Evolutionary conservation across 31 red algal species (phyloP), one percentile per base, ranked within the genome.

Genomic region (Porphyra umbilicalis): DNA sequence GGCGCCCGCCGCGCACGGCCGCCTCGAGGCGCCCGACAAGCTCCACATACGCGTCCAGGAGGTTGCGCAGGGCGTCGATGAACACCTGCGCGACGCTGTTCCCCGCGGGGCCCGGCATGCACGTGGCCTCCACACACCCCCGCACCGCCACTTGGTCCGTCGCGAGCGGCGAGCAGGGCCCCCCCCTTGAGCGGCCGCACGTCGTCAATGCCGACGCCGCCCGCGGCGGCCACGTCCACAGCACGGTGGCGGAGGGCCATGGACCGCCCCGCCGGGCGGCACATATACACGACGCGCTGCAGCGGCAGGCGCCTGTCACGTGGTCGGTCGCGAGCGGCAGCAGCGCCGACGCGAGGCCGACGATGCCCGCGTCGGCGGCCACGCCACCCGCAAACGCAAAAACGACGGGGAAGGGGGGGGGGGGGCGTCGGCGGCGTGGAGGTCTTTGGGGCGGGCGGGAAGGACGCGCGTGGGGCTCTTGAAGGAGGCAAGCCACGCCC

Each of bases 291-390:
- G 34, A 82, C 88, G 0, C 84, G 44, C 8, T 85, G 78, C 9
- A 83, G 82, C 82, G 83, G 67, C 10, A 90, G 88, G 0, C 79
- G 82, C 46, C 85, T 83, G n/a, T 90, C 82, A n/a, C n/a, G 38
- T 86, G 80, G 67, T 86, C 71, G 2, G 57, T 42, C 31, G 89
- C 89, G 20, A 91, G 83, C 33, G 79, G 79, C 5, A 91, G 80
- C 37, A 85, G 29, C 8, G 84, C 80, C n/a, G 83, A 38, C 9
- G 75, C 71, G n/a, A 91, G 83, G 79, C 80, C 78, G 11, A 57
- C 78, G 6, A 85, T 39, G 29, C 82, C 84, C 13, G 80, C 79
- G 38, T n/a, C n/a, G n/a, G n/a, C n/a, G n/a, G n/a, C n/a, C n/a
- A n/a, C n/a, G n/a, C n/a, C n/a, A n/a, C n/a, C n/a, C n/a, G n/a